phyloP scores from a whole-genome alignment of 2,329 filamentous ascomycete species.

The Penicillium sp. region DNA sequence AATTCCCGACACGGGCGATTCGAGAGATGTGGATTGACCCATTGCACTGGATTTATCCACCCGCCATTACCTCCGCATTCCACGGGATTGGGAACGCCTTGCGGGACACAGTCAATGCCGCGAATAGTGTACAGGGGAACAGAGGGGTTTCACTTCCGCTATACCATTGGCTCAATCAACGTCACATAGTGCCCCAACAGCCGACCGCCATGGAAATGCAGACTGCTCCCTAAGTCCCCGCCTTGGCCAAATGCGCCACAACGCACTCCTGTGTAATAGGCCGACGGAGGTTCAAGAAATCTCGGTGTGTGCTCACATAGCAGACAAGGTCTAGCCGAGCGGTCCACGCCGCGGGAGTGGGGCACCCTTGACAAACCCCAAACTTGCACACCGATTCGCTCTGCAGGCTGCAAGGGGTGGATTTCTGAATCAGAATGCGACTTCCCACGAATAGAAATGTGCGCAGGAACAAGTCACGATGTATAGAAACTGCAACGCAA shows the following conservation, averaged over 20 bases:
- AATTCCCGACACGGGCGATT: neutral
- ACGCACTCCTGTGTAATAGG: neutral
- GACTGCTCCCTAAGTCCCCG: neutral
- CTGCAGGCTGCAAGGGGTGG: constrained; percentile 15
- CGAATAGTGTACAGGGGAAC: neutral
- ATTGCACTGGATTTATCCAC: constrained; percentile 10
- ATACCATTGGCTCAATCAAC: neutral
- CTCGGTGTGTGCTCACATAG: neutral
- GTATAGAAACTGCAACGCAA: neutral
- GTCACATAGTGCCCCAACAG: neutral
- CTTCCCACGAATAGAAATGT: constrained; percentile 12
- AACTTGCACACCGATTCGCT: constrained; percentile 13
- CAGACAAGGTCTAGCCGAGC: constrained; percentile 8
- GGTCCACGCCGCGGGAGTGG: constrained; percentile 11
- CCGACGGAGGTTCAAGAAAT: neutral
- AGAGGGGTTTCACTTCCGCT: neutral
- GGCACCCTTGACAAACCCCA: constrained; percentile 14
- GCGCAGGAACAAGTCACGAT: constrained; percentile 2
- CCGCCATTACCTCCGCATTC: constrained; percentile 17
- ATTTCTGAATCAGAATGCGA: neutral
- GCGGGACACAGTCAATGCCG: neutral
- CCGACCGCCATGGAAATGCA: neutral
- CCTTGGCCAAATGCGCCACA: constrained; percentile 3
- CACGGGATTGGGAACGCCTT: constrained; percentile 4
- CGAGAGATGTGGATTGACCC: constrained; percentile 5